These are phyloP conservation scores for Cyclostephanos invisitatus DNA, from an alignment of 108 stramenopile genomes.

Conservation along the genomic window DNA sequence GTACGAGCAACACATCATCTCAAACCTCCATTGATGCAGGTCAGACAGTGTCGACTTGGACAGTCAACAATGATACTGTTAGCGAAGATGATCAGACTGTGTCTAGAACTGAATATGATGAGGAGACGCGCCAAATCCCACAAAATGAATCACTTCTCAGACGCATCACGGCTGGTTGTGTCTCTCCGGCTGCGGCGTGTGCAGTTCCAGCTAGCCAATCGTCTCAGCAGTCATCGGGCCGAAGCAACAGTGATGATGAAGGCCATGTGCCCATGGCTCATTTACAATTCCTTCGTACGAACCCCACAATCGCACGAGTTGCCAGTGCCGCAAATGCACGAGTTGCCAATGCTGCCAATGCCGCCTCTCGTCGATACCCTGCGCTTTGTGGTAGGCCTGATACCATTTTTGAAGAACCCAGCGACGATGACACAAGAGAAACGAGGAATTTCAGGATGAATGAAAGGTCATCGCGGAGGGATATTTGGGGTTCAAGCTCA, in stretches of 20 bases:
- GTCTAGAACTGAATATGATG: neutral
- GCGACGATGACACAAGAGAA: slow-evolving; percentile 12
- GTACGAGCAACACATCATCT: neutral
- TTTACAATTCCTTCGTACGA: slow-evolving; percentile 62
- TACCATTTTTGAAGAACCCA: slow-evolving; percentile 57
- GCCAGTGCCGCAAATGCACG: slow-evolving; percentile 35
- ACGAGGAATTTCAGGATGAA: neutral
- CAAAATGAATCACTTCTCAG: slow-evolving; percentile 55
- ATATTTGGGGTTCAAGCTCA: slow-evolving; percentile 1
- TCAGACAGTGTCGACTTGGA: neutral
- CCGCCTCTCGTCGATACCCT: slow-evolving; percentile 41
- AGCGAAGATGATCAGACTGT: slow-evolving; percentile 1
- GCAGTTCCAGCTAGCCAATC: slow-evolving; percentile 55
- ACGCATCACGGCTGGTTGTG: slow-evolving; percentile 49
- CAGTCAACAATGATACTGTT: slow-evolving; percentile 1
- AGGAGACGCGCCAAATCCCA: slow-evolving; percentile 9
- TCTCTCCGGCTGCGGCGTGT: slow-evolving; percentile 46
- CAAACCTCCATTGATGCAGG: slow-evolving; percentile 3
- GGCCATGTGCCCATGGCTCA: slow-evolving; percentile 60
- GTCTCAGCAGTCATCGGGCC: slow-evolving; percentile 1
- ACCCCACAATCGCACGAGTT: slow-evolving; percentile 43
- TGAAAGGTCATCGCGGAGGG: neutral
- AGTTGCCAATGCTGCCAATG: slow-evolving; percentile 36
- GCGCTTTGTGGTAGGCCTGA: slow-evolving; percentile 69
- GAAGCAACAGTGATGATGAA: slow-evolving; percentile 14